phyloP scores from a whole-genome alignment of 2,329 filamentous ascomycete genomes.

The Colletotrichum incanum region DNA sequence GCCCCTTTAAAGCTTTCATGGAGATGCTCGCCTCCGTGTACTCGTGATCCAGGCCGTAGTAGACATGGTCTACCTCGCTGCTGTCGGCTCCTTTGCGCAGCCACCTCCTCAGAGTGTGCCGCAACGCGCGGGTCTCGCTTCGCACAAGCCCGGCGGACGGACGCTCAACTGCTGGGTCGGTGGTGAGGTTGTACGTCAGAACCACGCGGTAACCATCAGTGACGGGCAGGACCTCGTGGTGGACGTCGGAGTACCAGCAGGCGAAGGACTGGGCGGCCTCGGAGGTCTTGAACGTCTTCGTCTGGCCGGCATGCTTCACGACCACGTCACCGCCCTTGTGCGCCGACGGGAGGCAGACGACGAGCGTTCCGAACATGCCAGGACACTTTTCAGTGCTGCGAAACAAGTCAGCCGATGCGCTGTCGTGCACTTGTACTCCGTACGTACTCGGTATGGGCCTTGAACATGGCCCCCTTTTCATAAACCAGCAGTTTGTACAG shows the following conservation, averaged over 20 bases:
- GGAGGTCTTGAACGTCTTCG: slow-evolving; percentile 52
- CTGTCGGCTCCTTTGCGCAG: slow-evolving; percentile 11
- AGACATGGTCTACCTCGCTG: slow-evolving; percentile 44
- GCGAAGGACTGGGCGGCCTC: slow-evolving; percentile 44
- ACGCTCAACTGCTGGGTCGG: slow-evolving; percentile 31
- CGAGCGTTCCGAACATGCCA: slow-evolving; percentile 66
- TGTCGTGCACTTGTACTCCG: neutral
- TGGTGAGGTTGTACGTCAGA: slow-evolving; percentile 67
- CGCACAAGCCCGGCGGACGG: slow-evolving; percentile 45
- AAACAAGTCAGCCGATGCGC: neutral
- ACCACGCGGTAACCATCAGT: slow-evolving; percentile 64
- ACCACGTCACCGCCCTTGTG: slow-evolving; percentile 64
- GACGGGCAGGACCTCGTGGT: slow-evolving; percentile 65
- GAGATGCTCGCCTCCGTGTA: slow-evolving; percentile 54
- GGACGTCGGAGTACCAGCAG: slow-evolving; percentile 67
- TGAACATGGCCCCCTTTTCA: slow-evolving; percentile 65
- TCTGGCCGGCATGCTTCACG: slow-evolving; percentile 53
- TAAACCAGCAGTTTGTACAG: slow-evolving; percentile 66
- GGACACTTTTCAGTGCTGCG: slow-evolving; percentile 61
- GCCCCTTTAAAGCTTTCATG: slow-evolving; percentile 47
- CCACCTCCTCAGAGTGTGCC: slow-evolving; percentile 49
- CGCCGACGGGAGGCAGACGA: slow-evolving; percentile 63
- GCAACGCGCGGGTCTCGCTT: slow-evolving; percentile 41
- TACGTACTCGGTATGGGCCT: slow-evolving; percentile 59
- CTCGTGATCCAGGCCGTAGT: slow-evolving; percentile 53